These are phyloP conservation scores for Beauveria varroae DNA, from an alignment of 2,329 filamentous ascomycete species.

Conservation along the genomic window DNA sequence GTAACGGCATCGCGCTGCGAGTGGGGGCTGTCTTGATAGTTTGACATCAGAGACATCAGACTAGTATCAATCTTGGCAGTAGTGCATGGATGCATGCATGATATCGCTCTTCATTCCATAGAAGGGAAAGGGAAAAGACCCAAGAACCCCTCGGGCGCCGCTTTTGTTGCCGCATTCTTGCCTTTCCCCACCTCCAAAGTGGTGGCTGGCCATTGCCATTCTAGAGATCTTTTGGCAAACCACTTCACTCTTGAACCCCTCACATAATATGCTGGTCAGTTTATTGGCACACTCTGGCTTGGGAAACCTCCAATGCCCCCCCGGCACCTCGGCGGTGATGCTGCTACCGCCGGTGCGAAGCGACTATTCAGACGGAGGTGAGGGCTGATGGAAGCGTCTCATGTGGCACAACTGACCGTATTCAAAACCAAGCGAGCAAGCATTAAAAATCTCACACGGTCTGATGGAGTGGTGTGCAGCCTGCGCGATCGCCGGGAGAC, in stretches of 20 bases:
- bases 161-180: background rate
- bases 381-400: background rate
- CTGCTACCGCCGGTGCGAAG: background rate
- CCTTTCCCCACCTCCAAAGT: background rate
- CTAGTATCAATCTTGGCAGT: background rate
- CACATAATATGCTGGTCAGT: background rate
- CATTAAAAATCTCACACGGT: background rate
- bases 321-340: background rate
- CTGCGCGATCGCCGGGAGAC: background rate
- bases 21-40: constrained; percentile 1
- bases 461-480: background rate
- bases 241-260: background rate
- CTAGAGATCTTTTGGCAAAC: background rate
- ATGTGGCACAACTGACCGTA: background rate
- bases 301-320: background rate
- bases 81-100: background rate
- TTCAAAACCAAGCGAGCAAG: background rate
- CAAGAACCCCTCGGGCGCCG: background rate
- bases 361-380: background rate
- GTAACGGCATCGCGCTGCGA: background rate
- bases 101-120: background rate
- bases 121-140: too few species aligned
- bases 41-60: background rate
- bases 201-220: background rate
- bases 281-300: background rate